Base-by-base conservation (phyloP, 805 yeast species). In the Torulaspora microellipsoides region DNA sequence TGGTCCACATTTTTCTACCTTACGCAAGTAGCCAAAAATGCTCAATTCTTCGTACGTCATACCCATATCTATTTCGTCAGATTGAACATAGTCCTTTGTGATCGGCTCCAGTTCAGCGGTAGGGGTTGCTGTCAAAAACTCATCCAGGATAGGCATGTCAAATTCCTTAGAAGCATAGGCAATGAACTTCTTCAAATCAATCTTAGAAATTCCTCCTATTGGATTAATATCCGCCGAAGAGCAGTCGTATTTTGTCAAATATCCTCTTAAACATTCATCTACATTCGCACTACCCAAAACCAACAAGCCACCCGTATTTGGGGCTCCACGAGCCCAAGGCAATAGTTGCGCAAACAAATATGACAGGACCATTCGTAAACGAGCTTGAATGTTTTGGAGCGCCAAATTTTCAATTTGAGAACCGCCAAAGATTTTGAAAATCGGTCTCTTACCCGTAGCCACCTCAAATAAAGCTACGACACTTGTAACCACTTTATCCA, bases 91-190 rank as follows among this genome's bases (percentile, higher is more conserved):
- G 44, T 80, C 75, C 51, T 84, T 81, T 0, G 99, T 93, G 42
- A 88, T 91, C 29, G 99, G 99, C 59, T 93, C 99, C 40, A 93
- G 75, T 63, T 93, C 99, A 0, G 99, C 99, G 0, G 99, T 91
- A 27, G 99, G 99, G 0, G 93, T 84, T 0, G 99, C 99, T 53
- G 77, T 80, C 36, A 93, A 70, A 62, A 95, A 93, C 8, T 81
- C 84, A 34, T 75, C 67, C 51, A 93, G 70, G 15, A 93, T 75
- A 3, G 96, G 96, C 58, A 91, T 61, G 1, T 85, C 75, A 60
- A 84, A 91, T 42, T 76, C 71, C 6, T 58, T 62, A 27, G 78
- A 73, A 0, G 97, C 88, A 77, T 88, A 93, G 2, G 72, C 78
- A 40, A 93, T 93, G 57, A 95, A 93, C 40, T 77, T 72, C 61